These are phyloP conservation scores for Cladosporium velox DNA, from an alignment of 2,329 filamentous ascomycete genomes.

Conservation along the genomic window DNA sequence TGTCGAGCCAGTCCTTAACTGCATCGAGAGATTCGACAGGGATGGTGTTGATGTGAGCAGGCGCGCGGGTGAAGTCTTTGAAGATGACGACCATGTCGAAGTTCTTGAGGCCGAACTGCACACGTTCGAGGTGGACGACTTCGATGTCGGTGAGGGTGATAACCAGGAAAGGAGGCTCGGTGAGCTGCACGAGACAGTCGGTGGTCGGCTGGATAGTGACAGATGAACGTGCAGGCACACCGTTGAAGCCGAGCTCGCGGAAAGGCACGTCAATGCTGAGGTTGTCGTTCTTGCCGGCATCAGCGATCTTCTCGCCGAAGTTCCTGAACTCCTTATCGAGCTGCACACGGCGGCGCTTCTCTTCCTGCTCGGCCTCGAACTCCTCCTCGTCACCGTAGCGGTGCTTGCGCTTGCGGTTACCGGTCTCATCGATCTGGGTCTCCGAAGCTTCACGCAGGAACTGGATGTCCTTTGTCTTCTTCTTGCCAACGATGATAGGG, in stretches of 20 bases:
- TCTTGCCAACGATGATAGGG: conserved; percentile 96
- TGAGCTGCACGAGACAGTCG: conserved; percentile 94
- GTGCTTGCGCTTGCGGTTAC: conserved; percentile 96
- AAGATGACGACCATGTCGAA: conserved; percentile 98
- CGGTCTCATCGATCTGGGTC: conserved; percentile 98
- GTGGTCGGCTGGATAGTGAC: conserved; percentile 95
- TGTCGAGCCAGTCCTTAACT: conserved; percentile 97
- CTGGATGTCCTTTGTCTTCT: conserved; percentile 98
- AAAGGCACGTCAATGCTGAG: conserved; percentile 96
- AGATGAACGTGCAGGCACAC: conserved; percentile 92
- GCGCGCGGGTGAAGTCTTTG: conserved; percentile 91
- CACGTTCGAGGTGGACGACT: conserved; percentile 91
- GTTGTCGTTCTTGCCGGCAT: conserved; percentile 86
- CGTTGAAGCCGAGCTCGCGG: conserved; percentile 93
- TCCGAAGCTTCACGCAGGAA: conserved; percentile 98
- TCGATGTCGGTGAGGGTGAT: conserved; percentile 95
- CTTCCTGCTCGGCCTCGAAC: conserved; percentile 97
- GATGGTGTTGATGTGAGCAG: conserved; percentile 96
- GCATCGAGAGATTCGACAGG: conserved; percentile 92
- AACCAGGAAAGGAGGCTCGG: conserved; percentile 95
- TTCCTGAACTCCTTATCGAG: conserved; percentile 94
- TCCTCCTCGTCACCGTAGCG: conserved; percentile 97
- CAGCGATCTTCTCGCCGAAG: conserved; percentile 96
- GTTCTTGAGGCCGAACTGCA: conserved; percentile 95
- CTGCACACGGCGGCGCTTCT: conserved; percentile 84